These are phyloP conservation scores for Dictyostelium discoideum DNA, from an alignment of 78 protist species.

Conservation along the genomic window DNA sequence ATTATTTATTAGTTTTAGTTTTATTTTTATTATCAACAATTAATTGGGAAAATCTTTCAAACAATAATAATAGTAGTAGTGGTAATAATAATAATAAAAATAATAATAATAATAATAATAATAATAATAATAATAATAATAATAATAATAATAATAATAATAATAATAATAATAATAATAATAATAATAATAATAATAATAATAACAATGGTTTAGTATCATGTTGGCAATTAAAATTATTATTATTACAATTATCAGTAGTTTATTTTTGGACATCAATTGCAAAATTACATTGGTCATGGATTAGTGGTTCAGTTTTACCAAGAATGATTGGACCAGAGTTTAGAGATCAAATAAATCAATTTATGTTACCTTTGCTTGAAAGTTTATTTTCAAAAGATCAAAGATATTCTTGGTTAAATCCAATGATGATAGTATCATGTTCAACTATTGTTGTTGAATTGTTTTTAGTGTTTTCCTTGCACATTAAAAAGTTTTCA, in stretches of 20 bases:
- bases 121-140: neutral
- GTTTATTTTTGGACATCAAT: constrained; percentile 55
- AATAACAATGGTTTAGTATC: neutral
- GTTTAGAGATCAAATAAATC: neutral
- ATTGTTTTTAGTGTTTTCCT: constrained; percentile 20
- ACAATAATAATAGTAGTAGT: no score
- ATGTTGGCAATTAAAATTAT: constrained; percentile 33
- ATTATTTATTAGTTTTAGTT: constrained; percentile 33
- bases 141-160: no score
- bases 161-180: neutral
- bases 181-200: neutral
- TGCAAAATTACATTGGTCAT: constrained; percentile 35
- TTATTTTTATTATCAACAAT: constrained; percentile 11
- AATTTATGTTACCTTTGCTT: neutral
- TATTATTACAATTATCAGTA: constrained; percentile 12
- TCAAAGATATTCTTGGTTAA: neutral
- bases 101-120: neutral
- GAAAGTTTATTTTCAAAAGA: neutral
- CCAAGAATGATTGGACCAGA: constrained; percentile 67
- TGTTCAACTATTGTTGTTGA: constrained; percentile 3
- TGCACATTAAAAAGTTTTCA: constrained; percentile 6
- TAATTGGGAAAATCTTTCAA: neutral
- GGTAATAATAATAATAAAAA: neutral
- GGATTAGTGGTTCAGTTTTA: constrained; percentile 27
- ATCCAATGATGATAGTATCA: constrained; percentile 38